Percentiles rank a stretch among this genome's conserved stretches.
These are phyloP conservation scores for Maudiozyma saulgeensis DNA, from an alignment of 805 yeast genomes.

Conservation along the genomic window DNA sequence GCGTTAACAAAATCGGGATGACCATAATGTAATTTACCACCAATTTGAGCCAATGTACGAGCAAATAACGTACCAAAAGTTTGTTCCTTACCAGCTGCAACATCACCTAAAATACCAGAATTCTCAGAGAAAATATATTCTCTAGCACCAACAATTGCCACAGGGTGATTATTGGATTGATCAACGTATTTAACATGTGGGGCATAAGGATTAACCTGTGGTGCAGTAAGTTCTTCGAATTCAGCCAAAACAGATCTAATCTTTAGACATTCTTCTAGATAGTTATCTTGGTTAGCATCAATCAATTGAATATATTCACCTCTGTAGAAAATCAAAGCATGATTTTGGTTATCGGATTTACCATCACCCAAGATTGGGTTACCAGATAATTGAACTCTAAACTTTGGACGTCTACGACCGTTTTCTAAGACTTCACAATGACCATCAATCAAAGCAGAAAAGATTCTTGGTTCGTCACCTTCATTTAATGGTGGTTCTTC, in stretches of 20 bases:
- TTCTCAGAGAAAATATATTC: slow-evolving; percentile 91
- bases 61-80: slow-evolving; percentile 95
- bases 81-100: slow-evolving; percentile 96
- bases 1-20: slow-evolving; percentile 93
- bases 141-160: slow-evolving; percentile 91
- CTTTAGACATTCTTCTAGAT: slow-evolving; percentile 86
- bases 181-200: slow-evolving; percentile 44
- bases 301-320: slow-evolving; percentile 92
- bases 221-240: slow-evolving; percentile 67
- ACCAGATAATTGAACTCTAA: slow-evolving; percentile 69
- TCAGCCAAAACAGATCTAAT: slow-evolving; percentile 81
- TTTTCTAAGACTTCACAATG: slow-evolving; percentile 61
- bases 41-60: slow-evolving; percentile 83
- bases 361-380: slow-evolving; percentile 89
- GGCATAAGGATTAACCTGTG: slow-evolving; percentile 42
- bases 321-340: slow-evolving; percentile 73
- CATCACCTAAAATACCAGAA: slow-evolving; percentile 86
- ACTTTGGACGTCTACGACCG: slow-evolving; percentile 68
- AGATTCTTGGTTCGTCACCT: slow-evolving; percentile 62
- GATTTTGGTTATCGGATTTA: slow-evolving; percentile 89
- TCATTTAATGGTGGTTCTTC: slow-evolving; percentile 73
- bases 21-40: slow-evolving; percentile 91
- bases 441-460: slow-evolving; percentile 72
- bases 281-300: slow-evolving; percentile 94
- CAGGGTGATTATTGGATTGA: slow-evolving; percentile 62